phyloP scores from a whole-genome alignment of 108 stramenopile genomes.

The Stephanodiscus triporus region DNA sequence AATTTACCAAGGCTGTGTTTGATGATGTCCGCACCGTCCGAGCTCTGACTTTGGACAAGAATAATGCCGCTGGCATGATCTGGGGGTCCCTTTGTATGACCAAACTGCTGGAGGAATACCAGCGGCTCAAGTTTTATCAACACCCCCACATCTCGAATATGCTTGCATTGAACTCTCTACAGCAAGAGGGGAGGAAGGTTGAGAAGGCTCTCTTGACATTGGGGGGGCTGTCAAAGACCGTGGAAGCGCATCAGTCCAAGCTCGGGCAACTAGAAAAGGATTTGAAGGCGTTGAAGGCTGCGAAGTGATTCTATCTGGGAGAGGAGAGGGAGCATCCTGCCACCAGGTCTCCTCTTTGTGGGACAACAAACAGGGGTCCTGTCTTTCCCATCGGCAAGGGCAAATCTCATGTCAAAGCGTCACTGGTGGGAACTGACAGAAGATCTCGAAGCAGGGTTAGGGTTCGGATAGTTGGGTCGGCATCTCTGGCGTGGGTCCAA shows the following conservation, averaged over 20 bases:
- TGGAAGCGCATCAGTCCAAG: background rate
- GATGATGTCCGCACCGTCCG: background rate
- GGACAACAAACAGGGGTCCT: too few relatives aligned
- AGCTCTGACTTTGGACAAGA: background rate
- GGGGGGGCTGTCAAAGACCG: background rate
- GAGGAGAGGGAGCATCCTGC: too few relatives aligned
- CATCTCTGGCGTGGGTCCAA: background rate
- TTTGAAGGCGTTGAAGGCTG: background rate
- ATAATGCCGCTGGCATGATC: background rate
- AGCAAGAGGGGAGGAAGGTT: slow-evolving; percentile 1
- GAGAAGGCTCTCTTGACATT: background rate
- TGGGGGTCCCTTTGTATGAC: background rate
- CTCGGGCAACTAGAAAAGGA: background rate
- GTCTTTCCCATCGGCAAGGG: background rate
- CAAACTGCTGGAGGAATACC: background rate
- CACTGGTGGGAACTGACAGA: background rate
- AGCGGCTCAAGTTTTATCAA: background rate
- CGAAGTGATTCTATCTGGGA: too few relatives aligned
- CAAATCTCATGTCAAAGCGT: background rate
- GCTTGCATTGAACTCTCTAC: slow-evolving; percentile 2
- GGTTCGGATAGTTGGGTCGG: background rate
- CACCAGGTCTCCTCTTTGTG: too few relatives aligned
- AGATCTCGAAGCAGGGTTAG: background rate
- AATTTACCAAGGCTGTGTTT: background rate
- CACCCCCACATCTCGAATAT: background rate